Evolutionary conservation across 305 asterid species (phyloP).

Genomic region (Rubia occidens): DNA sequence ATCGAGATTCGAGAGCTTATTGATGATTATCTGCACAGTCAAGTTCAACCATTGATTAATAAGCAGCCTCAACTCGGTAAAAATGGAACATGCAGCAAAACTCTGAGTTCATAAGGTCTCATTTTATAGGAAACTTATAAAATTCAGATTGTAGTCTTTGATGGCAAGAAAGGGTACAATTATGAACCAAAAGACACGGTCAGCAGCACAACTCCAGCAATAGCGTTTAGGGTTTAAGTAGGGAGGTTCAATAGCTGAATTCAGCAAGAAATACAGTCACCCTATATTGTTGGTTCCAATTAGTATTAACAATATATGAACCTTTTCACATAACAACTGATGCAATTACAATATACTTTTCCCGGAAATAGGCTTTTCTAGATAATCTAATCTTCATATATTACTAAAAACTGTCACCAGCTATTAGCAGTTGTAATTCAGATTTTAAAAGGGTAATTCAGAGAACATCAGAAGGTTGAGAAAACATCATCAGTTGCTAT

Average conservation of each 20-base stretch:
- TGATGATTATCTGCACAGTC: slow-evolving; percentile 66
- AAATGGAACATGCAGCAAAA: neutral
- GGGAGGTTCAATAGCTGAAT: neutral
- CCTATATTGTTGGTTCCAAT: neutral
- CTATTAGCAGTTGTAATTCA: no score
- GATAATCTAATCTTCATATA: neutral
- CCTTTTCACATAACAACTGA: neutral
- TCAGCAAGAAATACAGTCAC: neutral
- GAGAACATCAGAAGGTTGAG: no score
- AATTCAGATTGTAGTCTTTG: slow-evolving; percentile 69
- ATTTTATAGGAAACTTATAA: slow-evolving; percentile 40
- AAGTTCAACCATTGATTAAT: neutral
- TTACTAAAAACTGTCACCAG: neutral
- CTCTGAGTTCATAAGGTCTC: neutral
- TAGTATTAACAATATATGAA: neutral
- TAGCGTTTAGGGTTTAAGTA: slow-evolving; percentile 14
- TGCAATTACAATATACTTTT: neutral
- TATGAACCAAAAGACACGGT: slow-evolving; percentile 89
- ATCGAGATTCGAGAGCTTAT: slow-evolving; percentile 90
- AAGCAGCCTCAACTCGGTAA: neutral
- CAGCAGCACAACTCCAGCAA: slow-evolving; percentile 87
- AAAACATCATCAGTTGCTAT: neutral
- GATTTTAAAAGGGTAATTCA: neutral
- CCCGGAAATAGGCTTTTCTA: neutral
- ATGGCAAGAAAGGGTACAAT: slow-evolving; percentile 75